These are phyloP conservation scores for Xerocomus brunneocitrinus DNA, from an alignment of 768 basidiomycete genomes.

Conservation along the genomic window DNA sequence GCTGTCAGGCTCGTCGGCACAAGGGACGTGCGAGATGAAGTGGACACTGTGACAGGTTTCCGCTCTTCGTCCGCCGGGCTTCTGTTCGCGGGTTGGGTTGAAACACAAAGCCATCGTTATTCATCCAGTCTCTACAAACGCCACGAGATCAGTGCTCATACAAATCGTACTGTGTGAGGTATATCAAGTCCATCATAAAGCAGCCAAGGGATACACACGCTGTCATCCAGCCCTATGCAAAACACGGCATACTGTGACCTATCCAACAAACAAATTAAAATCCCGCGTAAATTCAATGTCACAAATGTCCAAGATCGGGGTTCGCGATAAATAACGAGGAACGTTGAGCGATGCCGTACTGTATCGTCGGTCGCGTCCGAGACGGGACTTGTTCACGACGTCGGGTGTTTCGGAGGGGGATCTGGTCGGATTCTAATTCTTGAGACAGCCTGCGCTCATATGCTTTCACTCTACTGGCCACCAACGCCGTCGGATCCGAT, in stretches of 20 bases:
- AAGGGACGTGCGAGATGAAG: not conserved
- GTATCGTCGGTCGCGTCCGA: slow-evolving; percentile 38
- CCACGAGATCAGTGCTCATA: not conserved
- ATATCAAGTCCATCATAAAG: not conserved
- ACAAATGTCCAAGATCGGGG: slow-evolving; percentile 35
- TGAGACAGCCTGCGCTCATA: slow-evolving; percentile 59
- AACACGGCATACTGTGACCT: slow-evolving; percentile 8
- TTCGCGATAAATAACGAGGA: slow-evolving; percentile 70
- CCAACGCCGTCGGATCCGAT: slow-evolving; percentile 15
- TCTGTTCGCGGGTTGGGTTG: not conserved
- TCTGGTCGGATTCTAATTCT: slow-evolving; percentile 40
- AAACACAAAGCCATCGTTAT: not conserved
- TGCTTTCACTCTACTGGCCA: slow-evolving; percentile 51
- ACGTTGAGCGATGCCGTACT: slow-evolving; percentile 64
- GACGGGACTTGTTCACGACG: slow-evolving; percentile 39
- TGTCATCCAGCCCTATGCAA: not conserved
- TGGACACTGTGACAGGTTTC: not conserved
- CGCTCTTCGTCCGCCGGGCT: not conserved
- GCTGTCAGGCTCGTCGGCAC: not conserved
- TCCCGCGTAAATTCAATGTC: slow-evolving; percentile 8
- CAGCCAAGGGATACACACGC: not conserved
- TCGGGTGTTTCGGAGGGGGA: slow-evolving; percentile 36
- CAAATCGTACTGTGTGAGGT: slow-evolving; percentile 1
- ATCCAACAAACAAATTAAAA: not conserved
- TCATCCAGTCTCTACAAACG: not conserved